Evolutionary conservation across 1,284 basidiomycete genomes (phyloP).

Genomic region (Vanrija sp.): DNA sequence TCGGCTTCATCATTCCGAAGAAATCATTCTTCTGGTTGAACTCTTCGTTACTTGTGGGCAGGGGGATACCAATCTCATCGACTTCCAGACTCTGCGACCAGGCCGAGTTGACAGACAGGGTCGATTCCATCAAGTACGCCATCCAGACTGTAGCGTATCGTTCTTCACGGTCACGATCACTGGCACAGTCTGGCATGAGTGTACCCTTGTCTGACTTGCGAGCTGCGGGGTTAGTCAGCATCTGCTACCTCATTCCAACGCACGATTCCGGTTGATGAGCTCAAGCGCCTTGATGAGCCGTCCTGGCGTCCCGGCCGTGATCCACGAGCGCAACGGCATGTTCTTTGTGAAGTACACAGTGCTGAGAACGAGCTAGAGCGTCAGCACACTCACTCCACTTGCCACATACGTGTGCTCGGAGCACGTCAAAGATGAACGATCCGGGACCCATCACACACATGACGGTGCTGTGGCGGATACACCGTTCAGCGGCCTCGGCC

Average conservation of each 20-base stretch:
- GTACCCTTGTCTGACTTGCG: conserved; percentile 28
- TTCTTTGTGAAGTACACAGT: conserved; percentile 33
- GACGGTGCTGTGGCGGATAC: conserved; percentile 25
- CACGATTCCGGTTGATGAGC: conserved; percentile 26
- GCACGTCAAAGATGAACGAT: conserved; percentile 31
- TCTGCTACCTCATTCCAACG: background rate
- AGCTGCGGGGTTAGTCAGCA: background rate
- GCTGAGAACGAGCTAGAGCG: conserved; percentile 27
- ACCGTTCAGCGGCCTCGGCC: conserved; percentile 27
- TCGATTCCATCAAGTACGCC: conserved; percentile 32
- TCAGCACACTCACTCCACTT: background rate
- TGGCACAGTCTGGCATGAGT: conserved; percentile 20
- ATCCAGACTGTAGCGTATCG: conserved; percentile 38
- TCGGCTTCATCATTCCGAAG: conserved; percentile 17
- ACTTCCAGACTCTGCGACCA: conserved; percentile 30
- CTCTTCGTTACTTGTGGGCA: conserved; percentile 30
- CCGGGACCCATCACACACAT: conserved; percentile 32
- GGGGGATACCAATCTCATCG: conserved; percentile 20
- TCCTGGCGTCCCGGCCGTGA: conserved; percentile 22
- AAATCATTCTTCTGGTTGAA: conserved; percentile 12
- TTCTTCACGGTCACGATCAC: conserved; percentile 33
- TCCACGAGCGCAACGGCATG: conserved; percentile 37
- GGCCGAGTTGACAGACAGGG: conserved; percentile 28
- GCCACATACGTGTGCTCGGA: conserved; percentile 31
- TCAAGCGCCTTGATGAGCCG: conserved; percentile 38